These are phyloP conservation scores for Populus pruinosa DNA, from an alignment of 345 rosid species.

Conservation along the genomic window DNA sequence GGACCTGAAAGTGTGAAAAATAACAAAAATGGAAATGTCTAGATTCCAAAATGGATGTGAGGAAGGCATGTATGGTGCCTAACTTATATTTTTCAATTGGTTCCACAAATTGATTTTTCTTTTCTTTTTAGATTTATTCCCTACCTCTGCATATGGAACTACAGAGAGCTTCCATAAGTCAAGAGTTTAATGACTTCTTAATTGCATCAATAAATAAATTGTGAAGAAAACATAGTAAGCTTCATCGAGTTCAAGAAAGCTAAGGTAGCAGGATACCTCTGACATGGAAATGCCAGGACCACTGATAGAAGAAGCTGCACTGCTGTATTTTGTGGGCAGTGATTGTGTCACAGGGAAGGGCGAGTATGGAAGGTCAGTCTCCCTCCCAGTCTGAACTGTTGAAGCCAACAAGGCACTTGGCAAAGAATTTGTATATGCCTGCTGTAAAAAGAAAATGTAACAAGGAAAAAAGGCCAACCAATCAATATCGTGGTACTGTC, in stretches of 20 bases:
- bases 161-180: not conserved
- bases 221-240: not conserved
- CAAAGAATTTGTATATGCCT: slow-evolving; percentile 67
- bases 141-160: not conserved
- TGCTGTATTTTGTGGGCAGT: slow-evolving; percentile 61
- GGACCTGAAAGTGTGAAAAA: not conserved
- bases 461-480: slow-evolving; percentile 7
- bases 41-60: not conserved
- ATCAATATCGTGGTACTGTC: not conserved
- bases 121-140: not conserved
- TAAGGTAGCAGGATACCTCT: slow-evolving; percentile 48
- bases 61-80: not conserved
- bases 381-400: slow-evolving; percentile 67
- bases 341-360: slow-evolving; percentile 70
- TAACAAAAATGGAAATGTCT: not conserved
- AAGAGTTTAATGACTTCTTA: not conserved
- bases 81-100: not conserved
- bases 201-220: not conserved
- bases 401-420: slow-evolving; percentile 71
- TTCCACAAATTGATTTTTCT: not conserved
- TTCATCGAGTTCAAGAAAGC: not conserved
- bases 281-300: slow-evolving; percentile 70
- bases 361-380: slow-evolving; percentile 75
- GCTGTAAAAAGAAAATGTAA: slow-evolving; percentile 30
- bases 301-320: slow-evolving; percentile 57